A percentile compares a stretch with the other conserved stretches of the same genome.
Conservation (phyloP, 257 asterid species). For the Fraxinus cuspidata region DNA sequence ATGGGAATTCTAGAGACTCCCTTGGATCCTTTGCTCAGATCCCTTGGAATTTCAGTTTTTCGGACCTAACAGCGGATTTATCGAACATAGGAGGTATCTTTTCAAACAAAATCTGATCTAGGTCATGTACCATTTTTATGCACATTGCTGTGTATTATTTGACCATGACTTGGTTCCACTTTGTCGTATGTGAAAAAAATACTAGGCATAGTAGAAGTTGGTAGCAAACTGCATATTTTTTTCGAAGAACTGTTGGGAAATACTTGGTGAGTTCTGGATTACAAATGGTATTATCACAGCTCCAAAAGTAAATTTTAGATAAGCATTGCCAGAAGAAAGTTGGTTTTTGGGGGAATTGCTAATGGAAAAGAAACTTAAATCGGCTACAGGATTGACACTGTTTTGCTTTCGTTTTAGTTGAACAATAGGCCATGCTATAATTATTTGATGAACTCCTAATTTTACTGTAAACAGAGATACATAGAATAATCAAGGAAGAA, state of each 20-base stretch:
- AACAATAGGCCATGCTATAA: background rate
- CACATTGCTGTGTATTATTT: background rate
- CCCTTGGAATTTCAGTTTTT: constrained; percentile 90
- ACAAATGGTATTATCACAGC: background rate
- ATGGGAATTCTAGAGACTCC: constrained; percentile 76
- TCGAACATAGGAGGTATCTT: constrained; percentile 60
- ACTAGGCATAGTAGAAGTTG: background rate
- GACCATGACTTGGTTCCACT: background rate
- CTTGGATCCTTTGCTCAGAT: constrained; percentile 80
- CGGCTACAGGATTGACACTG: background rate
- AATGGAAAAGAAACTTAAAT: background rate
- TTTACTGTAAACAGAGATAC: background rate
- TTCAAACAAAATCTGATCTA: background rate
- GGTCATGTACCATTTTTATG: background rate
- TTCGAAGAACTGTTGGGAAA: background rate
- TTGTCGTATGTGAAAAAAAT: background rate
- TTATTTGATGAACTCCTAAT: no score
- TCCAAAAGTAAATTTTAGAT: background rate
- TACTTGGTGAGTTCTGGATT: background rate
- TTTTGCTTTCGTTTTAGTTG: background rate
- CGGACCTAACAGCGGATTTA: constrained; percentile 89
- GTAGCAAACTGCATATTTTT: background rate
- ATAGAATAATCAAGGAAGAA: background rate
- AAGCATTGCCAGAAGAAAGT: background rate
- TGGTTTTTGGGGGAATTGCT: background rate